Evolutionary conservation across 257 asterid species (phyloP).

Genomic region (Solanum pimpinellifolium): DNA sequence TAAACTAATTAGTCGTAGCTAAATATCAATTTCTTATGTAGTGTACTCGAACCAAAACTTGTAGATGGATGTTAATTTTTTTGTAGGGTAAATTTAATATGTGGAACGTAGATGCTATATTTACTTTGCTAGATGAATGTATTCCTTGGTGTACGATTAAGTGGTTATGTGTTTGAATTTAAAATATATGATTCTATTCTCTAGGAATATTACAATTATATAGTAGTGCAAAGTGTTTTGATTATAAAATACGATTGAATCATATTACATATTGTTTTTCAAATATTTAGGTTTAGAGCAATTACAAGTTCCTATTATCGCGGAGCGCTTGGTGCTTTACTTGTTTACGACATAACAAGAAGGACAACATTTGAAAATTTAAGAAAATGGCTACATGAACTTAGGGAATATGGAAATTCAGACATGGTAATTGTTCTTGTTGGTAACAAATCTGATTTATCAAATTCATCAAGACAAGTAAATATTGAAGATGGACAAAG

Average conservation of each 20-base stretch:
- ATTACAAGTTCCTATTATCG: conserved; percentile 87
- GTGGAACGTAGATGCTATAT: background rate
- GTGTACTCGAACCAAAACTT: background rate
- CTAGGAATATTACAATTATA: background rate
- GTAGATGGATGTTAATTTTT: background rate
- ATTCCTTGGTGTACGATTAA: background rate
- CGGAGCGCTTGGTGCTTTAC: conserved; percentile 70
- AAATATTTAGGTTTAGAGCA: conserved; percentile 44
- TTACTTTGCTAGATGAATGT: background rate
- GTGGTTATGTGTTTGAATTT: background rate
- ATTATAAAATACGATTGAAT: background rate
- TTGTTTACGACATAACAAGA: conserved; percentile 75
- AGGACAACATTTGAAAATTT: conserved; percentile 52
- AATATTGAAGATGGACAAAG: conserved; percentile 58
- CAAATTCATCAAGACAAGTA: conserved; percentile 29
- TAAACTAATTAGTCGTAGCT: too few species aligned
- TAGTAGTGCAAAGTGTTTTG: background rate
- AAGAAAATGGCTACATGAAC: conserved; percentile 58
- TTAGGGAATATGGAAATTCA: conserved; percentile 46
- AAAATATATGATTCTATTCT: background rate
- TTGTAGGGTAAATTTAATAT: background rate
- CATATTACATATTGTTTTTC: too few species aligned
- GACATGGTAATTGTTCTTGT: conserved; percentile 79
- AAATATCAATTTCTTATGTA: too few species aligned
- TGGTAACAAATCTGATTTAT: conserved; percentile 68